Percentiles rank a stretch among this genome's conserved stretches.
phyloP scores from a whole-genome alignment of 2,329 filamentous ascomycete species.

The Alternaria angustiovoidea region DNA sequence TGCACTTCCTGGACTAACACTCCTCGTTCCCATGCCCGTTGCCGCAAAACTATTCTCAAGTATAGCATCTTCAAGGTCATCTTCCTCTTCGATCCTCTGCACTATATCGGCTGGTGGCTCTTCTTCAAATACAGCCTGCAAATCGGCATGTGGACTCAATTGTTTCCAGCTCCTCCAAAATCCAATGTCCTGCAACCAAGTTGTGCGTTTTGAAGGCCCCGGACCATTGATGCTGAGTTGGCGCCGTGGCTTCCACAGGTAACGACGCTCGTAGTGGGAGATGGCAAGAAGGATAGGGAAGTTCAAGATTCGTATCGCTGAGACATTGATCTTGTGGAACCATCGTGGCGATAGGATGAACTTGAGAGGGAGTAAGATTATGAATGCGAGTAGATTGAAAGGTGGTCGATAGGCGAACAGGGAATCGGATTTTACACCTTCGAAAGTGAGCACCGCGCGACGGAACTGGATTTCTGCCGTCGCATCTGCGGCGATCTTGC shows the following conservation, averaged over 20 bases:
- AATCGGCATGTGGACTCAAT: constrained; percentile 74
- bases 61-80: constrained; percentile 57
- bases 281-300: constrained; percentile 77
- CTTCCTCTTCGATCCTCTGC: constrained; percentile 58
- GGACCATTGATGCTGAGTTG: constrained; percentile 33
- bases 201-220: constrained; percentile 52
- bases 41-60: constrained; percentile 52
- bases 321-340: constrained; percentile 91
- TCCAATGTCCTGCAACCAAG: constrained; percentile 55
- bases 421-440: constrained; percentile 85
- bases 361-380: constrained; percentile 78
- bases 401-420: constrained; percentile 84
- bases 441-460: constrained; percentile 80
- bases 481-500: constrained; percentile 77
- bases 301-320: constrained; percentile 76
- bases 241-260: constrained; percentile 67
- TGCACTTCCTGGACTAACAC: constrained; percentile 44
- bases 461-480: constrained; percentile 86
- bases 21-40: constrained; percentile 26
- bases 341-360: constrained; percentile 80
- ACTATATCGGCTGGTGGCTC: constrained; percentile 68
- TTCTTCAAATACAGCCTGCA: constrained; percentile 76
- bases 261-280: constrained; percentile 72
- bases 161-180: constrained; percentile 67
- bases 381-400: constrained; percentile 80